These are phyloP conservation scores for Candida buenavistaensis DNA, from an alignment of 1,139 yeast species.

Conservation along the genomic window DNA sequence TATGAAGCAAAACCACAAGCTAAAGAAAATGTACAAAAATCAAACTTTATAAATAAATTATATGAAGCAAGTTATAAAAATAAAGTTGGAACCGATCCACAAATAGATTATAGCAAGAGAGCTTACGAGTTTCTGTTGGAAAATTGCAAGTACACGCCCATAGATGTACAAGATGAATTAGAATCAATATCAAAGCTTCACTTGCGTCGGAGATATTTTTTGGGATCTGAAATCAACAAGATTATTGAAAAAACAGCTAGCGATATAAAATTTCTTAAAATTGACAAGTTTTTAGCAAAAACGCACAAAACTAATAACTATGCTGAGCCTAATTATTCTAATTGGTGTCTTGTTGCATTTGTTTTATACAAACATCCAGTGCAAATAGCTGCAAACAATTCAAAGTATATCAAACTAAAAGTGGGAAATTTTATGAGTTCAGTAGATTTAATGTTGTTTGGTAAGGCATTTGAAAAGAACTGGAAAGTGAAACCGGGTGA, in stretches of 20 bases:
- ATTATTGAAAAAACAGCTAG: conserved; percentile 13
- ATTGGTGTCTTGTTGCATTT: conserved; percentile 76
- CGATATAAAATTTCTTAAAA: conserved; percentile 52
- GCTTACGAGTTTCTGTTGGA: conserved; percentile 21
- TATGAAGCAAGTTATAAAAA: conserved; percentile 12
- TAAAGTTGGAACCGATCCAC: conserved; percentile 7
- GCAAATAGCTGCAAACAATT: conserved; percentile 31
- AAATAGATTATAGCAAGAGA: conserved; percentile 22
- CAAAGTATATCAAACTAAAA: conserved; percentile 60
- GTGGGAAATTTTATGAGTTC: conserved; percentile 66
- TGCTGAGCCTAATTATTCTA: conserved; percentile 65
- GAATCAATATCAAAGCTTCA: conserved; percentile 19
- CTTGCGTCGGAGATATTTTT: conserved; percentile 45
- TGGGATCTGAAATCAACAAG: conserved; percentile 25
- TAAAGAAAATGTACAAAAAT: conserved; percentile 1
- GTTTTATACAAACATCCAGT: conserved; percentile 58
- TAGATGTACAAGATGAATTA: conserved; percentile 17
- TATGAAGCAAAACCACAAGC: neutral
- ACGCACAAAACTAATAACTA: conserved; percentile 64
- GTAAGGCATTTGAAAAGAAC: conserved; percentile 63
- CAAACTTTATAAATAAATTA: conserved; percentile 18
- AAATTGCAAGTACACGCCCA: conserved; percentile 9
- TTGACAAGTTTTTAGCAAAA: conserved; percentile 62
- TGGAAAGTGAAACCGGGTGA: conserved; percentile 79
- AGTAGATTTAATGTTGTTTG: conserved; percentile 64